phyloP scores from a whole-genome alignment of 192 early-diverging fungal species.

The Mortierella alpina region DNA sequence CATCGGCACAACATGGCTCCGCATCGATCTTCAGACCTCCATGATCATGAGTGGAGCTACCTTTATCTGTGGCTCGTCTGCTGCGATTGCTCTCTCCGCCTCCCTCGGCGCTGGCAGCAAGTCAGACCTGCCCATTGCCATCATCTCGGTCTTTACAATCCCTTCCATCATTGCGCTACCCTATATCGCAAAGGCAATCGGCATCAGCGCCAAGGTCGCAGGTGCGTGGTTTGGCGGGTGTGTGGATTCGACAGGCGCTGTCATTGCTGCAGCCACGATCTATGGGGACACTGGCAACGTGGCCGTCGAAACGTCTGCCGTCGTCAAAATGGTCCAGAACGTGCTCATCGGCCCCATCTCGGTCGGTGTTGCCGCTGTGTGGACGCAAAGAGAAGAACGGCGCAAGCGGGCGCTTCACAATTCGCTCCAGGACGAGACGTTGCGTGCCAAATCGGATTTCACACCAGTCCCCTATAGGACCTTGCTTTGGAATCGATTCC shows the following conservation, averaged over 20 bases:
- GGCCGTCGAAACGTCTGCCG: slow-evolving; percentile 63
- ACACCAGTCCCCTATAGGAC: slow-evolving; percentile 41
- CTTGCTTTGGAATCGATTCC: slow-evolving; percentile 62
- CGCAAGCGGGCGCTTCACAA: slow-evolving; percentile 25
- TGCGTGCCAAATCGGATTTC: slow-evolving; percentile 35
- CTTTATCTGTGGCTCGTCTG: slow-evolving; percentile 68
- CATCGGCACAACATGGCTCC: slow-evolving; percentile 55
- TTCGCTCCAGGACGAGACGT: slow-evolving; percentile 26
- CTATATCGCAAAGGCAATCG: slow-evolving; percentile 59
- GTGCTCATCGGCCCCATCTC: slow-evolving; percentile 65
- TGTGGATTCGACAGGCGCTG: slow-evolving; percentile 66
- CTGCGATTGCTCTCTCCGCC: slow-evolving; percentile 61
- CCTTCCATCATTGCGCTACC: slow-evolving; percentile 65
- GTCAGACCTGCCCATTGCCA: slow-evolving; percentile 65
- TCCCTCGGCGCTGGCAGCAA: slow-evolving; percentile 61
- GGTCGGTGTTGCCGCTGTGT: slow-evolving; percentile 61
- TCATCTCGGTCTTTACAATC: slow-evolving; percentile 68
- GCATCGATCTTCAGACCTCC: slow-evolving; percentile 61
- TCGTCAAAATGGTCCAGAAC: slow-evolving; percentile 70
- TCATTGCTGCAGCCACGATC: slow-evolving; percentile 66
- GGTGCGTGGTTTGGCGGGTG: slow-evolving; percentile 70
- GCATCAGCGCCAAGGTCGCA: slow-evolving; percentile 55
- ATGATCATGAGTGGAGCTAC: slow-evolving; percentile 68
- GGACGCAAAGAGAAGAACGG: slow-evolving; percentile 57
- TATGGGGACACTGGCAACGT: slow-evolving; percentile 58